Conservation (phyloP, 306 rosid genomes). For the Glycine tomentella region DNA sequence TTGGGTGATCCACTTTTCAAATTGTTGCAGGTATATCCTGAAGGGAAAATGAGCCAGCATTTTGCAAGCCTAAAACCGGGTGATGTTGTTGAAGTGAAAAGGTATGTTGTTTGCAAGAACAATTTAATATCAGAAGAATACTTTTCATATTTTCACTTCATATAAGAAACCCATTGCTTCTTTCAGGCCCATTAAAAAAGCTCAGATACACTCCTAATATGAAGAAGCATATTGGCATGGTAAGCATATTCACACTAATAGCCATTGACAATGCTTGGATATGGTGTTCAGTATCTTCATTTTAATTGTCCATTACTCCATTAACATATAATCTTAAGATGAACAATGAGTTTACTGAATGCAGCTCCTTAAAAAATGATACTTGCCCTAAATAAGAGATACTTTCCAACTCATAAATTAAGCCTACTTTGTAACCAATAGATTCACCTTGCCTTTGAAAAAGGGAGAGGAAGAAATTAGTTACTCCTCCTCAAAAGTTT, state of each 20-base stretch:
- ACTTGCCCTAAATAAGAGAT: not conserved
- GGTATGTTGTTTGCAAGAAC: constrained; percentile 59
- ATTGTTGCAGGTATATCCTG: constrained; percentile 83
- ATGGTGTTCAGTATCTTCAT: constrained; percentile 21
- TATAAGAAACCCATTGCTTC: constrained; percentile 37
- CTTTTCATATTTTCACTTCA: constrained; percentile 41
- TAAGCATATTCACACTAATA: constrained; percentile 49
- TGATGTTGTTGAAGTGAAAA: constrained; percentile 95
- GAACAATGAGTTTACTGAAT: constrained; percentile 6
- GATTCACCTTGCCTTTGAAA: constrained; percentile 20
- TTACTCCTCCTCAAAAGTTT: constrained; percentile 22
- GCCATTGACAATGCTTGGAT: constrained; percentile 27
- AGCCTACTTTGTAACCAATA: constrained; percentile 30
- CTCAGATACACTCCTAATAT: constrained; percentile 88
- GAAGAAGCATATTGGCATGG: constrained; percentile 99
- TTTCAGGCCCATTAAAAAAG: constrained; percentile 94
- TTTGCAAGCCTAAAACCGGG: constrained; percentile 97
- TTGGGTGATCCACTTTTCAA: constrained; percentile 34
- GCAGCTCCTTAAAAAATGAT: not conserved
- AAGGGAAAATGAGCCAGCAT: constrained; percentile 99
- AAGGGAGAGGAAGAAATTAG: constrained; percentile 24
- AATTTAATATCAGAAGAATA: constrained; percentile 30
- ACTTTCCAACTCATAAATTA: not conserved
- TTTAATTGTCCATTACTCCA: constrained; percentile 28
- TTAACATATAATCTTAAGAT: not conserved